Base-by-base conservation (phyloP, 1,139 yeast genomes). In the Magnusiomyces tetraspermus region DNA sequence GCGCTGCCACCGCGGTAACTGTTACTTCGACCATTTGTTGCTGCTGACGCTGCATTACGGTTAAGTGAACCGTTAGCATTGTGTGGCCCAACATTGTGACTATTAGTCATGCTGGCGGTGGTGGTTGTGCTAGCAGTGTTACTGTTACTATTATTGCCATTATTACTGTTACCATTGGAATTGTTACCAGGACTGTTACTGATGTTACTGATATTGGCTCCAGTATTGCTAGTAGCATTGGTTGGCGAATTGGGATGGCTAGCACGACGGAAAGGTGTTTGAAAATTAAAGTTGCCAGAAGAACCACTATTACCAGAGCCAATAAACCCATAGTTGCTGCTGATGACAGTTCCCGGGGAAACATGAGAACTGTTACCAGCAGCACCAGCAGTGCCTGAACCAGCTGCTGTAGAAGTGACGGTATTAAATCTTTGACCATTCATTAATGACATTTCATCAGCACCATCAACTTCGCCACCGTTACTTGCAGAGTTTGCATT, bases 261-360 rank as follows among this genome's bases (percentile, higher is more conserved):
- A 21, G 24, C 21, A 17, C 42, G 42, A 19, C 42, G 42, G 11
- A 19, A 15, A 3, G 22, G 6, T 24, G 8, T 17, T 38, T 17
- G 42, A 17, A 24, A 21, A 21, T 17, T 21, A 6, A 10, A 4
- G 24, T 22, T 5, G n/a, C 21, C 21, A 10, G 6, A 6, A 10
- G 40, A 19, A n/a, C 21, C 21, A 10, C 24, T 5, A 19, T 17
- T 17, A 24, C 42, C 21, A 10, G 24, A 17, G 3, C 42, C 42
- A 38, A 38, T 38, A 19, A 38, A 19, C 42, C 42, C 42, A 38
- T 38, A 38, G n/a, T 38, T 38, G 42, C 42, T 38, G 42, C 42
- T 38, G 21, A 38, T 17, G 3, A 38, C 42, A 17, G 42, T 38
- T 38, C 42, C 42, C 6, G 23, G 24, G 5, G 38, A 5, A 6